Percentiles rank a stretch among this genome's conserved stretches.
Conservation (phyloP, 148 eudicot genomes). For the Cornus florida region DNA sequence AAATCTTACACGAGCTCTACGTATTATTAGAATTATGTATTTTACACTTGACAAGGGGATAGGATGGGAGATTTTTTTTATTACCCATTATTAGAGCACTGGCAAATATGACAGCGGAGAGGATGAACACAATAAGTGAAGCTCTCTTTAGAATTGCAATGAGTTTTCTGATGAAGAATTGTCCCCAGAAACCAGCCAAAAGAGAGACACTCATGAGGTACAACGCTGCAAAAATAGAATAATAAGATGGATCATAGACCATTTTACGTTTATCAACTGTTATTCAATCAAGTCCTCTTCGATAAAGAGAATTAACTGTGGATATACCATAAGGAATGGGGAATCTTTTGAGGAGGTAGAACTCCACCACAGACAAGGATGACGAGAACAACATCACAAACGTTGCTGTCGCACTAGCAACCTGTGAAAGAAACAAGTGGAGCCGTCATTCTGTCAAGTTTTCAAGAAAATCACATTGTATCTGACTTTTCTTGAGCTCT, state of each 20-base stretch:
- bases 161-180: constrained; percentile 75
- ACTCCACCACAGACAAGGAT: constrained; percentile 94
- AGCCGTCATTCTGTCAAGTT: neutral
- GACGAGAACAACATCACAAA: constrained; percentile 97
- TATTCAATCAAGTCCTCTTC: neutral
- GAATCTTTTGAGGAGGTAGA: constrained; percentile 84
- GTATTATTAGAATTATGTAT: neutral
- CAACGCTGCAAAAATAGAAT: constrained; percentile 55
- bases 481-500: neutral
- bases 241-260: neutral
- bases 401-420: constrained; percentile 96
- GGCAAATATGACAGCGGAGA: constrained; percentile 84
- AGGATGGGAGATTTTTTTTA: neutral
- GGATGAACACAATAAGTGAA: constrained; percentile 87
- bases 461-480: neutral
- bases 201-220: constrained; percentile 76
- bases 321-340: constrained; percentile 75
- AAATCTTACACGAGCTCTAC: too few relatives aligned
- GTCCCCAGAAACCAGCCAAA: constrained; percentile 97
- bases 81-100: constrained; percentile 98
- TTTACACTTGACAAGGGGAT: neutral
- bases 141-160: constrained; percentile 71
- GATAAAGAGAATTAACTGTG: neutral
- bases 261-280: neutral
- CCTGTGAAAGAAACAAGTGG: constrained; percentile 36